Percentiles rank a stretch among this genome's conserved stretches.
phyloP scores from a whole-genome alignment of 805 yeast species.

The Tetrapisispora pingtungensis region DNA sequence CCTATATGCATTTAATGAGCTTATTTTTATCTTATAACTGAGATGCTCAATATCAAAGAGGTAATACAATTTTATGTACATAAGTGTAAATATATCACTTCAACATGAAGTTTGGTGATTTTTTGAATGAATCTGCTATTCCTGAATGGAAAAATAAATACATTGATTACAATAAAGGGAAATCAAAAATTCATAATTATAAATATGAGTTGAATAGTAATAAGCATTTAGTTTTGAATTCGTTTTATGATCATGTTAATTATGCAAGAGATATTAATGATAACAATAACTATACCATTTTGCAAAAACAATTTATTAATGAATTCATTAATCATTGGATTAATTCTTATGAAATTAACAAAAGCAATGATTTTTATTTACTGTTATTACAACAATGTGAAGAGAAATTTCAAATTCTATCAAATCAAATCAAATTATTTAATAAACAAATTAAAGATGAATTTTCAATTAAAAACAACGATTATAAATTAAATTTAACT shows the following conservation, averaged over 20 bases:
- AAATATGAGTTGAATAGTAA: constrained; percentile 1
- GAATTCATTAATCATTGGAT: constrained; percentile 28
- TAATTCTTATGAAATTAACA: constrained; percentile 20
- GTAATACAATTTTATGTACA: not conserved
- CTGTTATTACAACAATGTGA: constrained; percentile 24
- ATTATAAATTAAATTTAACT: not conserved
- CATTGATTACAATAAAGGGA: constrained; percentile 52
- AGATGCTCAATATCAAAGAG: no score
- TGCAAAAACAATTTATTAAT: constrained; percentile 6
- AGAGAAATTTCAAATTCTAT: constrained; percentile 15
- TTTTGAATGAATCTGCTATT: constrained; percentile 50
- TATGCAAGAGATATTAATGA: not conserved
- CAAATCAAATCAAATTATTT: constrained; percentile 17
- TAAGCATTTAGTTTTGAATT: not conserved
- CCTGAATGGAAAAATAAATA: constrained; percentile 87
- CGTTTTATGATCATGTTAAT: not conserved
- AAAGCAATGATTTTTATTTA: constrained; percentile 26
- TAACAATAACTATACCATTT: constrained; percentile 1
- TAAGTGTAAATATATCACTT: not conserved
- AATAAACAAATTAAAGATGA: constrained; percentile 6
- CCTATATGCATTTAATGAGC: no score
- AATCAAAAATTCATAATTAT: constrained; percentile 27
- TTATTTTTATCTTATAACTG: no score
- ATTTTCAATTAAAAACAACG: not conserved
- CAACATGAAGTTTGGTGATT: constrained; percentile 56